Base-by-base conservation (phyloP, 2,329 filamentous ascomycete species). In the Zasmidium citrigriseum region DNA sequence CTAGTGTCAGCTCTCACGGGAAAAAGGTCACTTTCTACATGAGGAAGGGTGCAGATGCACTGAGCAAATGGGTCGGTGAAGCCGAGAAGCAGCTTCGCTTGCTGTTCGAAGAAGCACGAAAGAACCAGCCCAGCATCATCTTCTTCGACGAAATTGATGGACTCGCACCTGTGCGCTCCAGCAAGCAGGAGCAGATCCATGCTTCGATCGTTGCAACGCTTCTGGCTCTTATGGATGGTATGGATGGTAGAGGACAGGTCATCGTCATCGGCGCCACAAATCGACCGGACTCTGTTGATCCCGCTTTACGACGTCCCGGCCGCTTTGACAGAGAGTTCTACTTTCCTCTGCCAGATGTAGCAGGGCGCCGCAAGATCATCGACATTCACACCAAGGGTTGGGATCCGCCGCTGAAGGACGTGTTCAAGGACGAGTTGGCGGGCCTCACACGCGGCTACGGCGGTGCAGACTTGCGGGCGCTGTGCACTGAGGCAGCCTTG, bases 111-210 rank as follows among this genome's bases (percentile, higher is more conserved):
- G 95, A 99, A 76, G 95, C 95, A 16, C 85, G 93, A 61, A 95
- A 92, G 73, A 98, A 89, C 1, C 95, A 99, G 70, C 95, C 95
- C 0, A 98, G 93, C 74, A 99, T 99, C 75, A 99, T 99, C 74
- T 99, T 99, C 80, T 98, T 99, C 68, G 95, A 99, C 73, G 95
- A 99, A 75, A 99, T 99, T 66, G 95, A 99, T 77, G 95, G 95
- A 55, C 82, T 99, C 64, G 95, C 95, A 2, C 96, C 95, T 52
- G 95, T 98, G 29, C 86, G 95, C 67, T 98, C 95, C 12, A 97
- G 93, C 76, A 98, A 98, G 75, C 93, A 98, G 77, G 95, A 99
- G 73, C 95, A 99, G 76, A 98, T 98, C 59, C 95, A 99, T 75
- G 92, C 95, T 4, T 98, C 93, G 1, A 99, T 99, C 64, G 93